A percentile compares a stretch with the other conserved stretches of the same genome.
These are phyloP conservation scores for Luvunga scandens DNA, from an alignment of 345 rosid species.

Conservation along the genomic window DNA sequence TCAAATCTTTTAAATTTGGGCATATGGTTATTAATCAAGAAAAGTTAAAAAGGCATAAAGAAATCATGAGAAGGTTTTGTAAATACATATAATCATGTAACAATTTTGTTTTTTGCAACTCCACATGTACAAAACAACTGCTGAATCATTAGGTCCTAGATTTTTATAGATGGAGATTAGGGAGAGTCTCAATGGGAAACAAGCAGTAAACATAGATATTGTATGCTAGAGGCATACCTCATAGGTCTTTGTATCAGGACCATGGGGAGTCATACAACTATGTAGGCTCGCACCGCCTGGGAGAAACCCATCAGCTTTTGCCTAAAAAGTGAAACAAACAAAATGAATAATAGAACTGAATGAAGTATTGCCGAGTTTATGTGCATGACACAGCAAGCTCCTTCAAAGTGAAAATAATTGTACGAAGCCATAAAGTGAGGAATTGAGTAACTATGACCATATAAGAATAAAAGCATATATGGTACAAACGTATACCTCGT, in stretches of 20 bases:
- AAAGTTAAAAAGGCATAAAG: not conserved
- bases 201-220: not conserved
- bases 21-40: not conserved
- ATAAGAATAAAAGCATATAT: not conserved
- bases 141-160: not conserved
- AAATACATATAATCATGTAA: not conserved
- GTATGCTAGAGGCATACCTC: slow-evolving; percentile 47
- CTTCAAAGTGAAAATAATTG: not conserved
- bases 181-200: not conserved
- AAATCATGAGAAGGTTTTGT: too few relatives aligned
- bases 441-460: not conserved
- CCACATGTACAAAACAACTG: too few relatives aligned
- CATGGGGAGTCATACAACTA: slow-evolving; percentile 98
- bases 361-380: not conserved
- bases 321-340: slow-evolving; percentile 38
- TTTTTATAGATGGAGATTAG: not conserved
- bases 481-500: slow-evolving; percentile 55
- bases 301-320: slow-evolving; percentile 93
- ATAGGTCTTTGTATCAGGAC: slow-evolving; percentile 89
- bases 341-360: not conserved
- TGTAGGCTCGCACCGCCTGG: slow-evolving; percentile 97
- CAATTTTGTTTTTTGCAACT: not conserved
- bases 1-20: not conserved
- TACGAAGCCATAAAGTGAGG: not conserved
- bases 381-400: not conserved